phyloP scores from a whole-genome alignment of 1,284 basidiomycete genomes.

The Trichosporon ovoides region DNA sequence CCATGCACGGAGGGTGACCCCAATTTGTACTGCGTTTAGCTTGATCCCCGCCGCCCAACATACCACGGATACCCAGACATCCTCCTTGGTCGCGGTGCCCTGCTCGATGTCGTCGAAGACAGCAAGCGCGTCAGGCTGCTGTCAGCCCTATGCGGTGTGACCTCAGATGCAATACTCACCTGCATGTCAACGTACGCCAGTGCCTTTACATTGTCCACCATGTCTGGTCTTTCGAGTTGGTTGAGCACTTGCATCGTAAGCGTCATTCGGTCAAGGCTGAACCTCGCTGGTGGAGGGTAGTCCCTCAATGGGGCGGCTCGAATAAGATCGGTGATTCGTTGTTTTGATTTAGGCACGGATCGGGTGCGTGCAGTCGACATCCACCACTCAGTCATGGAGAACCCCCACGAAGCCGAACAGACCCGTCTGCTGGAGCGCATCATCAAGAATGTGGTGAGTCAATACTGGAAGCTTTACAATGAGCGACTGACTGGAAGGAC shows the following conservation, averaged over 20 bases:
- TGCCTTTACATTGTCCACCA: conserved; percentile 15
- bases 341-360: conserved; percentile 4
- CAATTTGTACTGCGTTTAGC: conserved; percentile 32
- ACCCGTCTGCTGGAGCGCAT: conserved; percentile 82
- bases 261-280: not conserved
- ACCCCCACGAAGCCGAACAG: conserved; percentile 84
- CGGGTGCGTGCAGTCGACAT: not conserved
- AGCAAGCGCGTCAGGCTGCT: conserved; percentile 43
- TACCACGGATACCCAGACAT: conserved; percentile 47
- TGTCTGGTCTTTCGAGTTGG: not conserved
- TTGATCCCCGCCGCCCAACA: conserved; percentile 12
- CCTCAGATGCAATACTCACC: conserved; percentile 28
- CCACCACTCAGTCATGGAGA: conserved; percentile 60
- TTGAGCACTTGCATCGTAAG: not conserved
- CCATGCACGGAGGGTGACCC: conserved; percentile 42
- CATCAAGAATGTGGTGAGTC: conserved; percentile 74
- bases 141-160: conserved; percentile 11
- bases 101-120: conserved; percentile 49
- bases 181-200: conserved; percentile 47
- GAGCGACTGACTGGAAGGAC: conserved; percentile 31
- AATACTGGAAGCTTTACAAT: not conserved
- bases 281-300: not conserved
- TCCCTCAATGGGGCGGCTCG: not conserved
- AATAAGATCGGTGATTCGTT: not conserved
- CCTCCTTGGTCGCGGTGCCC: conserved; percentile 34